Percentiles rank a stretch among this genome's conserved stretches.
Conservation (phyloP, 257 asterid genomes). For the Agastache rugosa region DNA sequence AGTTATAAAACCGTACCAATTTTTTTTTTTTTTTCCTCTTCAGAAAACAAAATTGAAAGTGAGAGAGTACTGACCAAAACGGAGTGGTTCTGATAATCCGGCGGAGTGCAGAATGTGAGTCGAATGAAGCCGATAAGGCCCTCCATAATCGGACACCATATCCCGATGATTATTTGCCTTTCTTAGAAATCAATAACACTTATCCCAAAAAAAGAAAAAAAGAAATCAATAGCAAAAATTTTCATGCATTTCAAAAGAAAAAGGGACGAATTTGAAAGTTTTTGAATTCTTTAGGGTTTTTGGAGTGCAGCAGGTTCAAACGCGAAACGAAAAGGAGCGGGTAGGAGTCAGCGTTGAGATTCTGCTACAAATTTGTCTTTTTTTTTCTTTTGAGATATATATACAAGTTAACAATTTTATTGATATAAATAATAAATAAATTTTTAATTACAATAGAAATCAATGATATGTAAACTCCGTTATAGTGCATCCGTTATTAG, state of each 20-base stretch:
- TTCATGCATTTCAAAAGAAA: not conserved
- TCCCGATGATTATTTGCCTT: not conserved
- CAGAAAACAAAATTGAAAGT: too few species aligned
- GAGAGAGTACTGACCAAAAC: conserved; percentile 39
- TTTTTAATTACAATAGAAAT: too few species aligned
- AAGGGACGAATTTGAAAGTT: not conserved
- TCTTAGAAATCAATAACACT: not conserved
- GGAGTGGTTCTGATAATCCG: conserved; percentile 33
- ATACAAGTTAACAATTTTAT: too few species aligned
- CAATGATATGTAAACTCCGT: too few species aligned
- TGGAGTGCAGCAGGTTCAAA: too few species aligned
- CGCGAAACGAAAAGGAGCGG: too few species aligned
- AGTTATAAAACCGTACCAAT: not conserved
- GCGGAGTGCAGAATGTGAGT: conserved; percentile 32
- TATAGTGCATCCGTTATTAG: too few species aligned
- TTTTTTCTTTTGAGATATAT: too few species aligned
- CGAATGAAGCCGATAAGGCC: conserved; percentile 28
- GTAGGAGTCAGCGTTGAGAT: not conserved
- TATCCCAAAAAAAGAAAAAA: too few species aligned
- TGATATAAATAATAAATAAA: too few species aligned
- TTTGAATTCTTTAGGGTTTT: conserved; percentile 26
- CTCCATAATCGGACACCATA: conserved; percentile 40
- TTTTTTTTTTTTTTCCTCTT: not conserved
- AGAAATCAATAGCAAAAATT: not conserved
- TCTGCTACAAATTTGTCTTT: not conserved